Evolutionary conservation across 2,329 filamentous ascomycete genomes (phyloP).

Genomic region (Nigrospora oryzae): DNA sequence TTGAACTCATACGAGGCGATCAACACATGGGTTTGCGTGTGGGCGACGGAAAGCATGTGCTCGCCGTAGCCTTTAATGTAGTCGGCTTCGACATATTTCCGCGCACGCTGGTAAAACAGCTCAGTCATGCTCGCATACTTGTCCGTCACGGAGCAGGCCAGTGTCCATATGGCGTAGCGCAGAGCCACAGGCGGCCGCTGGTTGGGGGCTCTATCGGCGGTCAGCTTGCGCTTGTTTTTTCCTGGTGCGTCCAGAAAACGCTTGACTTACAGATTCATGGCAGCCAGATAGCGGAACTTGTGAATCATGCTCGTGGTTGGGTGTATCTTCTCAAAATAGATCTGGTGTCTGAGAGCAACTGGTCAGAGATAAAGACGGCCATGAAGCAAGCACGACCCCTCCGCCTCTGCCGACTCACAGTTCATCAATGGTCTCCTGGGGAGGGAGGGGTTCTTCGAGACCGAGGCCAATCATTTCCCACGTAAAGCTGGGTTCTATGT

Average conservation of each 20-base stretch:
- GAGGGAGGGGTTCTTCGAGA: slow-evolving; percentile 49
- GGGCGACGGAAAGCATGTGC: slow-evolving; percentile 73
- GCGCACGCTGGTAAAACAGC: slow-evolving; percentile 80
- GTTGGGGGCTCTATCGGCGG: slow-evolving; percentile 53
- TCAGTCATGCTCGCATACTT: slow-evolving; percentile 74
- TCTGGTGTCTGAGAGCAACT: slow-evolving; percentile 50
- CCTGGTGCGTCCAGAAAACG: background rate
- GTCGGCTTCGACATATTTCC: slow-evolving; percentile 85
- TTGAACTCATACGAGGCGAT: slow-evolving; percentile 87
- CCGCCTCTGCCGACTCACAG: slow-evolving; percentile 43
- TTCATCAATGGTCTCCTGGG: slow-evolving; percentile 66
- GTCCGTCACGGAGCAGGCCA: slow-evolving; percentile 77
- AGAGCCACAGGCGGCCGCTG: slow-evolving; percentile 81
- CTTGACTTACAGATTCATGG: slow-evolving; percentile 64
- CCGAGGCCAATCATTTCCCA: slow-evolving; percentile 69
- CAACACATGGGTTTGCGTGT: slow-evolving; percentile 78
- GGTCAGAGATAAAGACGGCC: background rate
- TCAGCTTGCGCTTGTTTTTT: slow-evolving; percentile 3
- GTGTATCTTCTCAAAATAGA: slow-evolving; percentile 89
- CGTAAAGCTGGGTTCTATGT: slow-evolving; percentile 50
- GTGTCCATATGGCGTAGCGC: slow-evolving; percentile 92
- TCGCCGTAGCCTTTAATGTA: slow-evolving; percentile 92
- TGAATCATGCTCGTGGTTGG: slow-evolving; percentile 84
- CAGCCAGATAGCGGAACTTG: slow-evolving; percentile 75
- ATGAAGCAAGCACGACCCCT: background rate